Percentiles rank a stretch among this genome's conserved stretches.
phyloP scores from a whole-genome alignment of 208 protist species.

The Trypanosomatidae sp. region DNA sequence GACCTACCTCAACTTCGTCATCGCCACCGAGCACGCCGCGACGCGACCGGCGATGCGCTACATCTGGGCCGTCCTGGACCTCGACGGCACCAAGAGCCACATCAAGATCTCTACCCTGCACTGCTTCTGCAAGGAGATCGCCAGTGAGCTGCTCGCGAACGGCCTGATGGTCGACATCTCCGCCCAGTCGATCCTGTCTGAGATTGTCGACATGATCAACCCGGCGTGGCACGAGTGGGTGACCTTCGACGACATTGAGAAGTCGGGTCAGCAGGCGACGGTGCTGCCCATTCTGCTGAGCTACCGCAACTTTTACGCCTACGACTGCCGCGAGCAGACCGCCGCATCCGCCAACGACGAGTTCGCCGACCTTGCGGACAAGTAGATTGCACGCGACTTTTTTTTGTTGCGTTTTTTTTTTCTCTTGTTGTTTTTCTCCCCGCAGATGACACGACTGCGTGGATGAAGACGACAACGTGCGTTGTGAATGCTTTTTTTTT shows the following conservation, averaged over 20 bases:
- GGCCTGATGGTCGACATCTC: slow-evolving; percentile 84
- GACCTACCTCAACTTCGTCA: slow-evolving; percentile 93
- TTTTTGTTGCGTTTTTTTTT: background rate
- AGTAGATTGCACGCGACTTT: background rate
- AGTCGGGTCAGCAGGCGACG: slow-evolving; percentile 77
- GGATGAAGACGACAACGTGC: no score
- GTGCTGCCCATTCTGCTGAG: slow-evolving; percentile 86
- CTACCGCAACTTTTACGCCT: slow-evolving; percentile 87
- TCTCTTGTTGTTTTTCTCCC: no score
- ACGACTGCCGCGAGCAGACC: slow-evolving; percentile 90
- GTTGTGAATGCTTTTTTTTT: no score
- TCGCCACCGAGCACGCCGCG: slow-evolving; percentile 87
- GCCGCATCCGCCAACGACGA: slow-evolving; percentile 80
- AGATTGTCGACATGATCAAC: slow-evolving; percentile 93
- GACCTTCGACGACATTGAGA: slow-evolving; percentile 74
- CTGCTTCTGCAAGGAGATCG: slow-evolving; percentile 88
- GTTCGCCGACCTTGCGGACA: slow-evolving; percentile 39
- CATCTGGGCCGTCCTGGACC: slow-evolving; percentile 85
- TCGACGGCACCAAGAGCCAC: slow-evolving; percentile 59
- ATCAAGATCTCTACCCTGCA: slow-evolving; percentile 68
- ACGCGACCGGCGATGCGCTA: slow-evolving; percentile 81
- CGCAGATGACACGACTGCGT: no score
- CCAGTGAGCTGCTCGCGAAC: slow-evolving; percentile 65
- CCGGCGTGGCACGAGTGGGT: slow-evolving; percentile 83
- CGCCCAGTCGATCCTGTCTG: slow-evolving; percentile 76